Evolutionary conservation across 78 protist genomes (phyloP).

Genomic region (Thecamonas trahens): DNA sequence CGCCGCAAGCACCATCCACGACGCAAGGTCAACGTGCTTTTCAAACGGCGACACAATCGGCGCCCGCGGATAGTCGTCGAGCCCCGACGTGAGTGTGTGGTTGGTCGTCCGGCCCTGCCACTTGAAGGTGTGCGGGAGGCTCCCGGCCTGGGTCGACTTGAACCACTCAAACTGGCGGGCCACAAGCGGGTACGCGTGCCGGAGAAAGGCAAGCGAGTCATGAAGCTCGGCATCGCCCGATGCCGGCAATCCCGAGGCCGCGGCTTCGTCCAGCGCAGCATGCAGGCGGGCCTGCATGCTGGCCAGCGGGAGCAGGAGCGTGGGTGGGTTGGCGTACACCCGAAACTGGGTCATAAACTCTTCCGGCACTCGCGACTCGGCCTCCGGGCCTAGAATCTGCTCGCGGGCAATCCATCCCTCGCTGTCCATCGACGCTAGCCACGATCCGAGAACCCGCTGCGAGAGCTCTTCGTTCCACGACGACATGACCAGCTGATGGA

Average conservation of each 20-base stretch:
- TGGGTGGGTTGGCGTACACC: constrained; percentile 82
- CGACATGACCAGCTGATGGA: constrained; percentile 75
- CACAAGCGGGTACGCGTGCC: not conserved
- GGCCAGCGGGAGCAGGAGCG: constrained; percentile 45
- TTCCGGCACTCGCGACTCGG: constrained; percentile 42
- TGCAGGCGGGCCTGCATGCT: not conserved
- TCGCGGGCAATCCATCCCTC: constrained; percentile 95
- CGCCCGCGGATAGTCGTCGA: constrained; percentile 86
- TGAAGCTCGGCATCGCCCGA: not conserved
- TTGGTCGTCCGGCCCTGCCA: constrained; percentile 70
- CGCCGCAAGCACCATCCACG: constrained; percentile 70
- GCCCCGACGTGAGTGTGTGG: constrained; percentile 73
- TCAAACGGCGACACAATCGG: constrained; percentile 10
- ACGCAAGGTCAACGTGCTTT: constrained; percentile 68
- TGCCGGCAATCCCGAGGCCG: not conserved
- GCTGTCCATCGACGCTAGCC: constrained; percentile 69
- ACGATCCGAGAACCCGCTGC: constrained; percentile 46
- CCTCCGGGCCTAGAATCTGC: constrained; percentile 86
- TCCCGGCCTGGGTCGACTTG: constrained; percentile 28
- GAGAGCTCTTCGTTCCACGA: constrained; percentile 25
- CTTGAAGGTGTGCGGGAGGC: constrained; percentile 21
- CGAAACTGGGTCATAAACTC: constrained; percentile 29
- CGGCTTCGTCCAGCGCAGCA: not conserved
- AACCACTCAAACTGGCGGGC: constrained; percentile 29
- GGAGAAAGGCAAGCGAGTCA: not conserved